These are phyloP conservation scores for Globisporangium polare DNA, from an alignment of 352 stramenopile species.

Conservation along the genomic window DNA sequence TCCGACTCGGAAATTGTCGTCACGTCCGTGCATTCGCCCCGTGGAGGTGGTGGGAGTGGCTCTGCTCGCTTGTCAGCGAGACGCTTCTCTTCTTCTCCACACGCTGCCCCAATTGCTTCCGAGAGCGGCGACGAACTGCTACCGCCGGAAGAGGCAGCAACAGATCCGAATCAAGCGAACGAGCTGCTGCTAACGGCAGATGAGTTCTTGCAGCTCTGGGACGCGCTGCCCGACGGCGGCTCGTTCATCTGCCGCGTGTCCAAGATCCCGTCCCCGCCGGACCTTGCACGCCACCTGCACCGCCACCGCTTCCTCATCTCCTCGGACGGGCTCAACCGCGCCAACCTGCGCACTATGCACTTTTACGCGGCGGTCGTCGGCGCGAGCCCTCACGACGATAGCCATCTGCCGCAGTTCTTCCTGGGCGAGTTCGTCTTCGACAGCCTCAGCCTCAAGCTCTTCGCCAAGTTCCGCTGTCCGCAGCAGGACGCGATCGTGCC, in stretches of 20 bases:
- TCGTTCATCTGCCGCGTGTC: slow-evolving; percentile 65
- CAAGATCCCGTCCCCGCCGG: slow-evolving; percentile 31
- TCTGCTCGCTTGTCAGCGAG: slow-evolving; percentile 5
- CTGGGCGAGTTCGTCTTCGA: slow-evolving; percentile 71
- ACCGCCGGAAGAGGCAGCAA: not conserved
- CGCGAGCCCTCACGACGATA: not conserved
- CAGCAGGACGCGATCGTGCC: slow-evolving; percentile 50
- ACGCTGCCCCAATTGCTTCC: not conserved
- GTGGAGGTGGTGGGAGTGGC: not conserved
- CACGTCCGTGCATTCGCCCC: slow-evolving; percentile 9
- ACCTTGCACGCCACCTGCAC: slow-evolving; percentile 44
- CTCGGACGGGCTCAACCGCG: slow-evolving; percentile 37
- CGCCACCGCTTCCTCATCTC: slow-evolving; percentile 47
- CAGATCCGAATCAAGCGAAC: not conserved
- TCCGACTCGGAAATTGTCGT: slow-evolving; percentile 38
- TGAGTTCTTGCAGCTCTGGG: slow-evolving; percentile 52
- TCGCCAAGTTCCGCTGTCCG: slow-evolving; percentile 55
- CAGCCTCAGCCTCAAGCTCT: slow-evolving; percentile 60
- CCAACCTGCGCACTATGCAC: slow-evolving; percentile 40
- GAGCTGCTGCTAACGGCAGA: slow-evolving; percentile 18
- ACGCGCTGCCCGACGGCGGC: slow-evolving; percentile 41
- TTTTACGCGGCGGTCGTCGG: slow-evolving; percentile 40
- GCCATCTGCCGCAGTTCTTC: slow-evolving; percentile 29
- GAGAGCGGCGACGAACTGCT: too few relatives aligned
- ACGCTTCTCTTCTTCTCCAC: not conserved